Evolutionary conservation across 2,329 filamentous ascomycete species (phyloP).

Genomic region (Pestalotiopsis sp.): DNA sequence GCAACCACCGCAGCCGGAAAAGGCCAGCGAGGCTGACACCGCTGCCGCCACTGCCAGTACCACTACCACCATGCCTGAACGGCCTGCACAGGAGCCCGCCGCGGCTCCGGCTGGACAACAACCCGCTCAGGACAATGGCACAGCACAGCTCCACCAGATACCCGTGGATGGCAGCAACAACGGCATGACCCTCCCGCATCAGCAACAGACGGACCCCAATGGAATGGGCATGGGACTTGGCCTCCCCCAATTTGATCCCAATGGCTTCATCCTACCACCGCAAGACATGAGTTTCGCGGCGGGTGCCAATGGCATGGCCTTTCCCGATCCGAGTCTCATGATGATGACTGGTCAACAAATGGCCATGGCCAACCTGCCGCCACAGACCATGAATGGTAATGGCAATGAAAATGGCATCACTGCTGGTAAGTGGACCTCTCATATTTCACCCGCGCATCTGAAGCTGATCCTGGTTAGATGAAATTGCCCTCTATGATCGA

Average conservation of each 20-base stretch:
- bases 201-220: constrained; percentile 5
- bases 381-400: constrained; percentile 2
- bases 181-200: not conserved
- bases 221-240: constrained; percentile 3
- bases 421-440: constrained; percentile 32
- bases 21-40: not conserved
- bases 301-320: constrained; percentile 13
- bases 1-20: not conserved
- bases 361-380: not conserved
- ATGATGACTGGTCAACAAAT: constrained; percentile 13
- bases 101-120: not conserved
- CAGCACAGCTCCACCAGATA: not conserved
- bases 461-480: constrained; percentile 59
- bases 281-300: constrained; percentile 8
- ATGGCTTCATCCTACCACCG: constrained; percentile 11
- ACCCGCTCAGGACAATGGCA: not conserved
- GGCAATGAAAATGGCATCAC: constrained; percentile 13
- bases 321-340: constrained; percentile 12
- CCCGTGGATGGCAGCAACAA: not conserved
- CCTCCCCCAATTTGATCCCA: constrained; percentile 8
- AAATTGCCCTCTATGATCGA: constrained; percentile 95
- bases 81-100: not conserved
- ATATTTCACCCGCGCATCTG: not conserved
- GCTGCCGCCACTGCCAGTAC: too few species aligned
- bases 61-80: constrained; percentile 6